Evolutionary conservation across 176 grass and related monocot genomes (phyloP).

Genomic region (Lolium rigidum): DNA sequence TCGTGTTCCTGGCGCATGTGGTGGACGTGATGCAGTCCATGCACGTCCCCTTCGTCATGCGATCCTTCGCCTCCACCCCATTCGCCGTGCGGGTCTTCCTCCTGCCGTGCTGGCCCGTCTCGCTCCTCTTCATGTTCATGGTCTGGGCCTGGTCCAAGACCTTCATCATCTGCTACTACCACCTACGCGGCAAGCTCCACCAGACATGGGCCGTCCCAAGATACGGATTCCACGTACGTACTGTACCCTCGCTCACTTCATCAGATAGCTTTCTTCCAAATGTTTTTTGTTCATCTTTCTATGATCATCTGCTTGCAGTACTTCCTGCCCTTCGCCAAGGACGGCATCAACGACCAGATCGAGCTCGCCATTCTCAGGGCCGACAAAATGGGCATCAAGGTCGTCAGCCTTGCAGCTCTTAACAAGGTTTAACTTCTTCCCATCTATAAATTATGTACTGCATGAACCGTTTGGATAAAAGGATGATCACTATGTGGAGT

Average conservation of each 20-base stretch:
- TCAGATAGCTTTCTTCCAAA: background rate
- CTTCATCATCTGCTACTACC: slow-evolving; percentile 75
- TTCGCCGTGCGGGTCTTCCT: slow-evolving; percentile 53
- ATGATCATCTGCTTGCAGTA: slow-evolving; percentile 37
- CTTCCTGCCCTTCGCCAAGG: slow-evolving; percentile 76
- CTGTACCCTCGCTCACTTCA: too few relatives aligned
- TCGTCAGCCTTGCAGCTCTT: slow-evolving; percentile 90
- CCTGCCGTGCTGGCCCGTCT: slow-evolving; percentile 57
- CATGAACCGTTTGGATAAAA: too few relatives aligned
- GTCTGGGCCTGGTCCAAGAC: slow-evolving; percentile 86
- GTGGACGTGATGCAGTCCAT: slow-evolving; percentile 82
- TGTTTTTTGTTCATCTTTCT: background rate
- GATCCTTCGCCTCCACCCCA: slow-evolving; percentile 55
- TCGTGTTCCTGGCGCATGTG: slow-evolving; percentile 87
- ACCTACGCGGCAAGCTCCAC: slow-evolving; percentile 53
- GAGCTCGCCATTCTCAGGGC: slow-evolving; percentile 85
- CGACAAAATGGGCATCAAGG: slow-evolving; percentile 76
- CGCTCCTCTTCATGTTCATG: slow-evolving; percentile 64
- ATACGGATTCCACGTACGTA: slow-evolving; percentile 81
- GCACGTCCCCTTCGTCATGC: slow-evolving; percentile 71
- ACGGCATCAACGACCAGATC: slow-evolving; percentile 88
- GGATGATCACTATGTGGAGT: too few relatives aligned
- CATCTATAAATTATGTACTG: too few relatives aligned
- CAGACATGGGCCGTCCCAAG: slow-evolving; percentile 71
- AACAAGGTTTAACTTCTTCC: slow-evolving; percentile 65